Evolutionary conservation across 345 rosid genomes (phyloP).

Genomic region (Populus tremula): DNA sequence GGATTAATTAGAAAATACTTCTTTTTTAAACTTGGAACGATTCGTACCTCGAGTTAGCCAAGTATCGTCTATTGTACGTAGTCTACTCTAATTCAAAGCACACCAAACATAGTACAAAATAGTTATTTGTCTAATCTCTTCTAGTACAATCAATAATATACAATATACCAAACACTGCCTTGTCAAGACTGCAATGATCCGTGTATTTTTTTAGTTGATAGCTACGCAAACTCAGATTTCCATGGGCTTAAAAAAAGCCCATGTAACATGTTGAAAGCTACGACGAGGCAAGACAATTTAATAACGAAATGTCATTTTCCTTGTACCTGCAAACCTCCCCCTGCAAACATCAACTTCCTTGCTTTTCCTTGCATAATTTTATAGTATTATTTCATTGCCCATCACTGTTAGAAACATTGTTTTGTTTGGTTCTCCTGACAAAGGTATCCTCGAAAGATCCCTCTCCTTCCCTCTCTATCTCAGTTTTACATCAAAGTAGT

Average conservation of each 20-base stretch:
- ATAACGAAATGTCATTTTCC: neutral
- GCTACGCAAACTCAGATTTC: neutral
- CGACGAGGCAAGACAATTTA: neutral
- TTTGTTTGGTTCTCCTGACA: constrained; percentile 10
- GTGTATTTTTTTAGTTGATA: no score
- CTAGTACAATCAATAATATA: no score
- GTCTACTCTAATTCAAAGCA: no score
- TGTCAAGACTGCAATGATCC: no score
- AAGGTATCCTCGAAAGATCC: neutral
- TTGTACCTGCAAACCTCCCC: neutral
- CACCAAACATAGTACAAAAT: no score
- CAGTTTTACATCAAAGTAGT: constrained; percentile 4
- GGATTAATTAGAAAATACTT: no score
- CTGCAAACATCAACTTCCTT: neutral
- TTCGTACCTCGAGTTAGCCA: no score
- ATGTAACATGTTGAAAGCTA: neutral
- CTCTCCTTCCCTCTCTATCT: neutral
- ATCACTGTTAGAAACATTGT: neutral
- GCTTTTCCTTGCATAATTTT: no score
- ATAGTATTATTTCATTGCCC: neutral
- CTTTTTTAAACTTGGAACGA: no score
- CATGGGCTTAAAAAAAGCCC: neutral
- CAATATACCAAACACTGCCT: no score
- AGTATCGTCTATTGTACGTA: no score
- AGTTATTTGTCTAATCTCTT: no score